Evolutionary conservation across 2,329 filamentous ascomycete genomes (phyloP).

Genomic region (Monosporascus ibericus): DNA sequence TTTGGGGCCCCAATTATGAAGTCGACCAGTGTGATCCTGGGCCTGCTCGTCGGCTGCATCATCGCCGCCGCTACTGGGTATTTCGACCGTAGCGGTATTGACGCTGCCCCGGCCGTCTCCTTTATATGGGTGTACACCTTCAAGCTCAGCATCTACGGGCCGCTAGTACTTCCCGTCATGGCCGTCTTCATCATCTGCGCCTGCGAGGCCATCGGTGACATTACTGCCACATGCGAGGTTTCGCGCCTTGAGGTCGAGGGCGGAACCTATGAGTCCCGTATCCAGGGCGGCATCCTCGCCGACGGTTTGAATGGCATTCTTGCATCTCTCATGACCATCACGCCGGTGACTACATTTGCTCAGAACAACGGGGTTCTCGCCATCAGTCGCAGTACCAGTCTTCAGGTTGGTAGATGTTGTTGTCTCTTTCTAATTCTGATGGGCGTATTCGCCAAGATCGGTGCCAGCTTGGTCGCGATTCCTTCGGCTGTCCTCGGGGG

Average conservation of each 20-base stretch:
- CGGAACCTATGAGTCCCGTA: conserved; percentile 64
- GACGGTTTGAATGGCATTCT: conserved; percentile 72
- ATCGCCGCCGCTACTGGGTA: conserved; percentile 74
- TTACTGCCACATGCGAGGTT: conserved; percentile 77
- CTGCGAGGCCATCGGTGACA: conserved; percentile 75
- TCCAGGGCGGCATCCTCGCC: conserved; percentile 73
- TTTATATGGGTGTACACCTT: conserved; percentile 81
- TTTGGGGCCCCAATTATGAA: conserved; percentile 84
- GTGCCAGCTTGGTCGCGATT: conserved; percentile 71
- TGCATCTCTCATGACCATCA: conserved; percentile 71
- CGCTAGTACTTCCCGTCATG: conserved; percentile 66
- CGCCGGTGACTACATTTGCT: conserved; percentile 73
- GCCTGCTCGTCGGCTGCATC: conserved; percentile 69
- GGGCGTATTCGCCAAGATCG: conserved; percentile 80
- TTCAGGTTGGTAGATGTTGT: conserved; percentile 72
- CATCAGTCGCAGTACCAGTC: conserved; percentile 73
- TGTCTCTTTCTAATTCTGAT: conserved; percentile 73
- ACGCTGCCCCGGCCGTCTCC: conserved; percentile 61
- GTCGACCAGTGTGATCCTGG: conserved; percentile 68
- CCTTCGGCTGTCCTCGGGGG: conserved; percentile 60
- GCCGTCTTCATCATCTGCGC: conserved; percentile 67
- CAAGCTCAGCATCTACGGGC: conserved; percentile 63
- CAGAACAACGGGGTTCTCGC: conserved; percentile 85
- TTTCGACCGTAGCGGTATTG: conserved; percentile 68
- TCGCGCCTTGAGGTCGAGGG: conserved; percentile 70